A percentile compares a stretch with the other conserved stretches of the same genome.
Conservation (phyloP, 345 rosid genomes). For the Melastoma malabathricum region DNA sequence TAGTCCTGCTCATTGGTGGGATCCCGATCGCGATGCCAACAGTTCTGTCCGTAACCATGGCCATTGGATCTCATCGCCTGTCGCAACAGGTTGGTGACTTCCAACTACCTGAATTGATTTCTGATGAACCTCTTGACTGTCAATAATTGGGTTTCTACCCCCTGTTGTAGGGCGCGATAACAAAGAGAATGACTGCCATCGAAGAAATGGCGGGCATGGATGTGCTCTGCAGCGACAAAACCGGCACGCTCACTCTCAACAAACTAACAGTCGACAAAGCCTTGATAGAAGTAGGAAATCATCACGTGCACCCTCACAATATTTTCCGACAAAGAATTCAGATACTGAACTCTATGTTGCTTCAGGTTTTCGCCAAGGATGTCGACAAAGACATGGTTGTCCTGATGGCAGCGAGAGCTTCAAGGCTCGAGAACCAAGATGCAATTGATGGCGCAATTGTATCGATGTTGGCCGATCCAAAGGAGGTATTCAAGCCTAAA, state of each 20-base stretch:
- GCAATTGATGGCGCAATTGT: constrained; percentile 87
- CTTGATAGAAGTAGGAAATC: constrained; percentile 57
- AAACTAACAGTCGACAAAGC: constrained; percentile 74
- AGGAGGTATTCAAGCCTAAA: constrained; percentile 37
- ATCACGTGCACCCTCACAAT: background rate
- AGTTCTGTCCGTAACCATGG: constrained; percentile 95
- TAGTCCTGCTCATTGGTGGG: constrained; percentile 86
- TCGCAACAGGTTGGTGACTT: constrained; percentile 49
- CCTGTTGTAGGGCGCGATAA: constrained; percentile 58
- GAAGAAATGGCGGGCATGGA: constrained; percentile 99
- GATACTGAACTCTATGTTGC: constrained; percentile 1
- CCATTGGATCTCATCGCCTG: constrained; percentile 75
- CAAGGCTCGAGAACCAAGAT: constrained; percentile 88
- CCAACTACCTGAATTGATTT: too few relatives aligned
- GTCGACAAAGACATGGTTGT: constrained; percentile 63
- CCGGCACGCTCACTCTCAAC: constrained; percentile 84
- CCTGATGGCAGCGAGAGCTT: constrained; percentile 88
- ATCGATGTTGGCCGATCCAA: constrained; percentile 73
- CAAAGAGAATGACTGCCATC: constrained; percentile 92
- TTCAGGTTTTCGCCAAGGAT: constrained; percentile 44
- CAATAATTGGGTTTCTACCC: background rate
- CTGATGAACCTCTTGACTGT: background rate
- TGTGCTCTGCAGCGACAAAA: constrained; percentile 92
- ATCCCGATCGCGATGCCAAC: constrained; percentile 99
- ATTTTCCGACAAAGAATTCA: background rate